phyloP scores from a whole-genome alignment of 371 early-diverging fungal species.

The Mortierella sp. region DNA sequence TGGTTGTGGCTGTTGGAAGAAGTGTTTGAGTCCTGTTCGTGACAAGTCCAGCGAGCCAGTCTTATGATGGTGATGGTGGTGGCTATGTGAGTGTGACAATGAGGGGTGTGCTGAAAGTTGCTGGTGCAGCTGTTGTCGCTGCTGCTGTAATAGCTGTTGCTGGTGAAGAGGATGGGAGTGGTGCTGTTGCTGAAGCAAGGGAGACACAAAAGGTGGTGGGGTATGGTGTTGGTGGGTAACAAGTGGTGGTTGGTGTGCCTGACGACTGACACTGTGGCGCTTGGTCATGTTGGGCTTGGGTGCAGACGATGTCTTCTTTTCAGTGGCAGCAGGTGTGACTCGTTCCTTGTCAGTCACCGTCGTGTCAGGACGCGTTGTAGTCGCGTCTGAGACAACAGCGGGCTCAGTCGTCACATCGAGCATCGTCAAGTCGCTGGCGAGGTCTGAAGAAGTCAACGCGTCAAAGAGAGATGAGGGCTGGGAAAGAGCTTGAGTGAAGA shows the following conservation, averaged over 20 bases:
- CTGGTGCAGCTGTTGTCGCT: not conserved
- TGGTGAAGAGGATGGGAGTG: conserved; percentile 21
- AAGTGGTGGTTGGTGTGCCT: conserved; percentile 48
- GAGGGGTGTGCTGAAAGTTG: not conserved
- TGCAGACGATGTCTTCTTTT: conserved; percentile 7
- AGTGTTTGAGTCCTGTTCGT: conserved; percentile 7
- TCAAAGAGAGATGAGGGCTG: conserved; percentile 8
- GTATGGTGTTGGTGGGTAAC: conserved; percentile 55
- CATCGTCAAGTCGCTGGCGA: not conserved
- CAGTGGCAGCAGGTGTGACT: not conserved
- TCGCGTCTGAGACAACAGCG: not conserved
- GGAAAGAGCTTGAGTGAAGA: not conserved
- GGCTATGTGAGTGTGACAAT: conserved; percentile 1
- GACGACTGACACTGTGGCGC: conserved; percentile 53
- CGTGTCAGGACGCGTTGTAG: not conserved
- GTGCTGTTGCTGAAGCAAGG: conserved; percentile 34
- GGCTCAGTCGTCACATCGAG: not conserved
- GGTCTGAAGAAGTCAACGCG: not conserved
- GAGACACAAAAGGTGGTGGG: conserved; percentile 47
- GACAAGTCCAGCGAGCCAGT: conserved; percentile 31
- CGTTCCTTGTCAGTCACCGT: not conserved
- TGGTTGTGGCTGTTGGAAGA: conserved; percentile 33
- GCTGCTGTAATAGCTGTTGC: conserved; percentile 4
- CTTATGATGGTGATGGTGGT: conserved; percentile 18
- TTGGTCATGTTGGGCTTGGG: conserved; percentile 15